Percentiles rank a stretch among this genome's conserved stretches.
Evolutionary conservation across 495 filamentous ascomycete species (phyloP).

Genomic region (Penicillium coprophilum): DNA sequence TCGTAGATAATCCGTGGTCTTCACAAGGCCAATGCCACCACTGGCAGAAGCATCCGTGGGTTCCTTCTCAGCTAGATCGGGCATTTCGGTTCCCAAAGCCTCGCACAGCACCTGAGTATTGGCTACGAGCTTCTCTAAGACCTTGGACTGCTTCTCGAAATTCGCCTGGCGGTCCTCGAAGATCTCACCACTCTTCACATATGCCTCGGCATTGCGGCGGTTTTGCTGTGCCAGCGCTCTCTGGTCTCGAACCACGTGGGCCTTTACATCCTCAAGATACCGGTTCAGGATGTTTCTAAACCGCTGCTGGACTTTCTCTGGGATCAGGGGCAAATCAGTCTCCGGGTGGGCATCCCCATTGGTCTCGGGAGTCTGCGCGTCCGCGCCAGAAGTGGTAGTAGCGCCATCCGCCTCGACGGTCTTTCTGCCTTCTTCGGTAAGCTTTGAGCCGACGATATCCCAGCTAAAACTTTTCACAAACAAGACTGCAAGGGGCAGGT

Average conservation of each 20-base stretch:
- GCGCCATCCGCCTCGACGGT: slow-evolving; percentile 81
- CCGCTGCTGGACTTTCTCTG: slow-evolving; percentile 74
- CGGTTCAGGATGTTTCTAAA: slow-evolving; percentile 85
- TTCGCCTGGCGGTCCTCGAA: slow-evolving; percentile 97
- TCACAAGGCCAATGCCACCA: slow-evolving; percentile 86
- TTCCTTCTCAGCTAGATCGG: slow-evolving; percentile 81
- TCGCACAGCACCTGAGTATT: slow-evolving; percentile 93
- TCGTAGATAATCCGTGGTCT: slow-evolving; percentile 88
- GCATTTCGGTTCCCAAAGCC: slow-evolving; percentile 89
- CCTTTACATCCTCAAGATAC: slow-evolving; percentile 92
- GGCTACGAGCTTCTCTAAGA: slow-evolving; percentile 83
- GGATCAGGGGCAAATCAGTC: slow-evolving; percentile 67
- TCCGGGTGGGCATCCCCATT: slow-evolving; percentile 39
- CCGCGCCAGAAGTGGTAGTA: slow-evolving; percentile 47
- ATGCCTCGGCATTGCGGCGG: slow-evolving; percentile 94
- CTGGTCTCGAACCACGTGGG: slow-evolving; percentile 85
- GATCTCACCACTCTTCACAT: slow-evolving; percentile 97
- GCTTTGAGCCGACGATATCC: slow-evolving; percentile 84
- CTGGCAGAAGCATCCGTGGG: slow-evolving; percentile 59
- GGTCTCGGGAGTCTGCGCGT: slow-evolving; percentile 47
- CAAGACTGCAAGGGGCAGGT: slow-evolving; percentile 84
- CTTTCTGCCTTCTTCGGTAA: slow-evolving; percentile 71
- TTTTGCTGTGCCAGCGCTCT: slow-evolving; percentile 78
- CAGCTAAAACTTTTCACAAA: slow-evolving; percentile 97
- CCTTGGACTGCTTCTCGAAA: slow-evolving; percentile 88